Base-by-base conservation (phyloP, 805 yeast species). In the Metschnikowia vanudenii region DNA sequence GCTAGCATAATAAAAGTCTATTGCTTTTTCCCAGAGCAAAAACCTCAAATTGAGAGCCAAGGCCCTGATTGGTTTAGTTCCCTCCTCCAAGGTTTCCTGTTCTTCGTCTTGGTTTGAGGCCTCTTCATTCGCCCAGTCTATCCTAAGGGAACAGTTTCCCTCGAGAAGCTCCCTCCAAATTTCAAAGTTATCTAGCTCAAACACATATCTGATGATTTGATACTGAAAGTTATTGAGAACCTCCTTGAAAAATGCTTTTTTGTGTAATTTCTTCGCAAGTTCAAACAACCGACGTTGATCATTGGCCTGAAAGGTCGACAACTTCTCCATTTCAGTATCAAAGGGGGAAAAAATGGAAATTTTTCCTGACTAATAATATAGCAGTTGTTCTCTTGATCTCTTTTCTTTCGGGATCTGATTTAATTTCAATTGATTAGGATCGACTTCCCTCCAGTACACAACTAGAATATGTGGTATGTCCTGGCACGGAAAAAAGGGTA, bases 11-110 rank as follows among this genome's bases (percentile, higher is more conserved):
- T 63, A 70, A 51, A 59, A 67, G 57, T 81, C 84, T 9, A 81
- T 73, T 17, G 85, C 90, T 59, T 79, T 81, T 56, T 85, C 91
- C 80, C 88, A 86, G 19, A 86, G 66, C 11, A 85, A 73, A 54
- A 84, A 85, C 52, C 92, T 69, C 18, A 85, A 65, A 51, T 80
- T 85, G 39, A 85, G 67, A 5, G 89, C 84, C 35, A 85, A 52
- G 40, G 62, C 46, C 34, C 60, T 59, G 18, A 68, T 50, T 20
- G 71, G 63, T 17, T 55, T 58, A 12, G 52, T 24, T 51, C 63
- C 81, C 67, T 61, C 84, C 68, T 77, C 61, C 65, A 76, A 47
- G 41, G 69, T 68, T 16, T 63, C 68, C 13, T 62, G 49, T 12
- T 48, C 45, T 6, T 51, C 49, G n/a, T 43, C 44, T 13, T 51